Evolutionary conservation across 164 flowering plant species (phyloP).

Genomic region (Vitis labrusca): DNA sequence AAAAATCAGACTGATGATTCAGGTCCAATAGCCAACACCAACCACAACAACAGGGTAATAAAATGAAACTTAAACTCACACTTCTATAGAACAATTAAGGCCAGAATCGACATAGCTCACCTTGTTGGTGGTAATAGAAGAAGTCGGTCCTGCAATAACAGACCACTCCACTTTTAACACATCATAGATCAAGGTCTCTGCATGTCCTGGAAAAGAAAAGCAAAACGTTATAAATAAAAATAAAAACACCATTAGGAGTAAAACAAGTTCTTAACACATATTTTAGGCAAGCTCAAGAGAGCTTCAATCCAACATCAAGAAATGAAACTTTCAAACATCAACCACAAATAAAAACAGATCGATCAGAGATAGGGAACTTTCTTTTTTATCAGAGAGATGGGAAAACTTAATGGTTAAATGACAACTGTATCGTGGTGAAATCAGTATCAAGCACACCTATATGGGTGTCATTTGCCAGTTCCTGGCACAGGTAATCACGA

Average conservation of each 20-base stretch:
- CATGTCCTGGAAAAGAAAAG: slow-evolving; percentile 59
- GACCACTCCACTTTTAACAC: slow-evolving; percentile 87
- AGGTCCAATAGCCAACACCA: background rate
- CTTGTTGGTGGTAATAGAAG: slow-evolving; percentile 78
- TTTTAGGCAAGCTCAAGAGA: background rate
- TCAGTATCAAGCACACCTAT: no score
- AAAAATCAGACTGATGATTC: no score
- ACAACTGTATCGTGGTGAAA: no score
- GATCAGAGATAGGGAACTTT: no score
- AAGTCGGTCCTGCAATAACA: slow-evolving; percentile 52
- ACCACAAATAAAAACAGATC: background rate
- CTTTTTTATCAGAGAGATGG: no score
- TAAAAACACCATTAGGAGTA: background rate
- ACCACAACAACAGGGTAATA: background rate
- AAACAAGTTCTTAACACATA: background rate
- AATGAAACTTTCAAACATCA: background rate
- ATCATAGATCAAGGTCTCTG: slow-evolving; percentile 83
- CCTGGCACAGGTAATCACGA: no score
- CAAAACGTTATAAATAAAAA: background rate
- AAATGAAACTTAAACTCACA: background rate
- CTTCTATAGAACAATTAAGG: background rate
- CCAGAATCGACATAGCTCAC: slow-evolving; percentile 33
- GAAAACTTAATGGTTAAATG: no score
- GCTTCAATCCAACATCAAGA: background rate
- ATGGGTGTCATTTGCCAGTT: no score